Evolutionary conservation across 345 rosid genomes (phyloP), one percentile per base, ranked within the genome.

Genomic region (Cardiospermum halicacabum): DNA sequence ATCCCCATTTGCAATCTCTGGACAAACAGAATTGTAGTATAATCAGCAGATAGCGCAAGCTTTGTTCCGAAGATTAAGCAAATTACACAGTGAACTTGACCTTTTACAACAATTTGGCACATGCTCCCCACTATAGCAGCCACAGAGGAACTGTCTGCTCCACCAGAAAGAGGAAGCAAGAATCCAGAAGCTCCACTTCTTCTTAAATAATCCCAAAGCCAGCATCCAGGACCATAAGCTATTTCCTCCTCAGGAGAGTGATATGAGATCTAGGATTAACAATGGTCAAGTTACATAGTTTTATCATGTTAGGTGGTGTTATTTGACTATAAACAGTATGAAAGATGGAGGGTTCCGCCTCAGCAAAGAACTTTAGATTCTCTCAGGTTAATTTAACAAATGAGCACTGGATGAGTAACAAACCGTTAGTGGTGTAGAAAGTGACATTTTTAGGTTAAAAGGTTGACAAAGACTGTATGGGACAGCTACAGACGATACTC

Each of bases 81-180:
- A 47, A 47, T 5, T 18, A 47, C 24, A 57, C 39, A 26, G 42
- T 12, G 48, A 32, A 69, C 21, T 39, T 66, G 50, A 91, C 99
- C 97, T 87, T 89, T 85, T 50, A 94, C 86, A 61, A 94, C 96
- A 68, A 94, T 93, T 72, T 94, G 97, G 75, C 99, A 91, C 99
- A 94, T 94, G 84, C 93, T 85, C 54, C 99, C 99, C 79, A 94
- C 99, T 53, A 94, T 91, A 56, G 99, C 97, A 70, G 97, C 99
- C 31, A 91, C 99, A 34, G 92, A 80, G 45, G 99, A 94, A 79
- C 99, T 91, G 65, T 91, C 96, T 62, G 96, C 97, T 13, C 93
- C 96, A 32, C 99, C 99, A 75, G 99, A 94, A 60, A 91, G 96
- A 11, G 99, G 97, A 73, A 94, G 96, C 83, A 94, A 77, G 80